These are phyloP conservation scores for Flaveria robusta DNA, from an alignment of 129 eudicot species.

Conservation along the genomic window DNA sequence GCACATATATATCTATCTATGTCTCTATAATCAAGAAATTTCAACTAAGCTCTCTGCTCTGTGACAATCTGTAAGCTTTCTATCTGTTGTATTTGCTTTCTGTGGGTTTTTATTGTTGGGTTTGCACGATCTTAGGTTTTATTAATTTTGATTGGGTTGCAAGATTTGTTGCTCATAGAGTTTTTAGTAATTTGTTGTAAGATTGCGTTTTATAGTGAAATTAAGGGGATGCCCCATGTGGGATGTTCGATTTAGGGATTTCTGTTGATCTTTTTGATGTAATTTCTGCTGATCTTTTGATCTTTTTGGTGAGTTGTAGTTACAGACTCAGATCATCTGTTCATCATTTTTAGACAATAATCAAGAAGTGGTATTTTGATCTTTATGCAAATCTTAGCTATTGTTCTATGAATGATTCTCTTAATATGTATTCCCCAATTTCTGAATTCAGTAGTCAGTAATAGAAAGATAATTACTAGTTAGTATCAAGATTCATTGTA, in stretches of 20 bases:
- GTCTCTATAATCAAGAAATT: slow-evolving; percentile 10
- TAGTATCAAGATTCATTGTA: neutral
- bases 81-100: slow-evolving; percentile 18
- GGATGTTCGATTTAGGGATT: slow-evolving; percentile 23
- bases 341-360: neutral
- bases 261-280: neutral
- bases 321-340: slow-evolving; percentile 4
- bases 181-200: slow-evolving; percentile 16
- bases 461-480: slow-evolving; percentile 22
- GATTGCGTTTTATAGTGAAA: slow-evolving; percentile 11
- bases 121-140: slow-evolving; percentile 13
- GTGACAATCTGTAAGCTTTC: slow-evolving; percentile 35
- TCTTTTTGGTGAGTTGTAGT: slow-evolving; percentile 7
- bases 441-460: neutral
- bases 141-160: slow-evolving; percentile 4
- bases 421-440: neutral
- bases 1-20: neutral
- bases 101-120: neutral
- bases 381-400: neutral
- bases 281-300: too few species aligned
- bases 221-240: slow-evolving; percentile 21
- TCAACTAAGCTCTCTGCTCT: slow-evolving; percentile 4
- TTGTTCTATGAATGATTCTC: slow-evolving; percentile 7
- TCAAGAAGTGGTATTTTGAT: slow-evolving; percentile 4
- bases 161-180: neutral